Conservation (phyloP, 2,329 filamentous ascomycete species). For the Cercospora zeae-maydis region DNA sequence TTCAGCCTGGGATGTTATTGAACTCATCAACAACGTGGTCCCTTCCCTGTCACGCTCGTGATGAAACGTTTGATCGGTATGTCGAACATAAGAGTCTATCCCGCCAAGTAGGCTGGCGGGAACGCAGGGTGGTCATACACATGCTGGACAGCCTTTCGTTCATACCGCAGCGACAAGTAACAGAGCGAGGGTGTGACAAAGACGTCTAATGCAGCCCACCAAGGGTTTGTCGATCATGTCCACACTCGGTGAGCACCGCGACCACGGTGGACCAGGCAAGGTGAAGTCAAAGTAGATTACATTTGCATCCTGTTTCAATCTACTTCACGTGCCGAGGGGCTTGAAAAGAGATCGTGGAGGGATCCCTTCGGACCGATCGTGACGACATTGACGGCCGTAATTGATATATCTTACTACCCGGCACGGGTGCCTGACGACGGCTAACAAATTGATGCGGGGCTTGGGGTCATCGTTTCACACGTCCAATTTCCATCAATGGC, state of each 20-base stretch:
- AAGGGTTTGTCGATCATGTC: background rate
- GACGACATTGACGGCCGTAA: background rate
- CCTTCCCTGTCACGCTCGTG: background rate
- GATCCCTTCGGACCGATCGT: background rate
- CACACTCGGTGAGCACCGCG: background rate
- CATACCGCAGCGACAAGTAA: background rate
- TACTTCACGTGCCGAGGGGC: conserved; percentile 1
- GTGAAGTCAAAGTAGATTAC: conserved; percentile 10
- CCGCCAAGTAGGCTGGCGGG: background rate
- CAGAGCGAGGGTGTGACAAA: background rate
- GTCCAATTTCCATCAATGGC: background rate
- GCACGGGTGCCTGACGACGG: background rate
- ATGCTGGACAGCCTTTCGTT: background rate
- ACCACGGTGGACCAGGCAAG: background rate
- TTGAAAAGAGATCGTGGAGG: background rate
- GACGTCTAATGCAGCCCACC: background rate
- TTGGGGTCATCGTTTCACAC: background rate
- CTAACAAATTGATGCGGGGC: background rate
- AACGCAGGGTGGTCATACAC: too few species aligned
- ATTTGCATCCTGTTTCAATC: background rate
- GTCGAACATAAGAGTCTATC: background rate
- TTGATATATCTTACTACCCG: conserved; percentile 2
- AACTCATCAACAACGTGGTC: background rate
- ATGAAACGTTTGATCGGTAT: background rate
- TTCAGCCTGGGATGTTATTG: background rate